Base-by-base conservation (phyloP, 306 rosid genomes). In the Ziziphus jujuba region DNA sequence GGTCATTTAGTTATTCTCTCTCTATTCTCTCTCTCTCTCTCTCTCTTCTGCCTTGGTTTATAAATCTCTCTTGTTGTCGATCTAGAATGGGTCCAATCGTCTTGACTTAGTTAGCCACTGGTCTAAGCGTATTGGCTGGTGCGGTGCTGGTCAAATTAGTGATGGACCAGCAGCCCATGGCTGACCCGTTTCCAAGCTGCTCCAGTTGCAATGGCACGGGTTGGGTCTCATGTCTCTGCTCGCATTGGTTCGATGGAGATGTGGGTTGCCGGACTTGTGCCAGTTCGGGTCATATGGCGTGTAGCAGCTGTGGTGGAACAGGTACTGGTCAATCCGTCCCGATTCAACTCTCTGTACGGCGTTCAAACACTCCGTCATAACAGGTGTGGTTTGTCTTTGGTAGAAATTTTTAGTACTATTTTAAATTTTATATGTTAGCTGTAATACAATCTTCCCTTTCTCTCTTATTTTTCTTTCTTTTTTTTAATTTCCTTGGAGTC, bases 201-300 rank as follows among this genome's bases (percentile, higher is more conserved):
- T 90, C 87, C 0, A 73, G 79, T 54, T 92, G 98, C 75, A 89
- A 87, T 75, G 98, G 98, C 23, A 83, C 92, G 61, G 98, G 98
- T 24, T 89, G 87, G 22, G 90, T 92, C 71, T 53, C 80, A 34
- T 92, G 98, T 78, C 40, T 92, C 50, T 92, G 98, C 53, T 70
- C 92, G n/a, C 91, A 95, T 2, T 92, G 98, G 98, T 89, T 95
- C 31, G 96, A 92, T 22, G 85, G 96, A 9, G 98, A 89, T 47
- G n/a, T 62, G 7, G 98, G 98, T 12, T 92, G 95, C 66, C 72
- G 95, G 66, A 79, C 90, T 0, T 92, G 98, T 40, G 47, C 98
- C 61, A 92, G 98, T 36, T 89, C 98, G 19, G 96, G 98, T 53
- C 89, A 89, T 12, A 85, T 77, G 87, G 76, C 49, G 23, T 92